Evolutionary conservation across 306 rosid genomes (phyloP).

Genomic region (Canavalia gladiata): DNA sequence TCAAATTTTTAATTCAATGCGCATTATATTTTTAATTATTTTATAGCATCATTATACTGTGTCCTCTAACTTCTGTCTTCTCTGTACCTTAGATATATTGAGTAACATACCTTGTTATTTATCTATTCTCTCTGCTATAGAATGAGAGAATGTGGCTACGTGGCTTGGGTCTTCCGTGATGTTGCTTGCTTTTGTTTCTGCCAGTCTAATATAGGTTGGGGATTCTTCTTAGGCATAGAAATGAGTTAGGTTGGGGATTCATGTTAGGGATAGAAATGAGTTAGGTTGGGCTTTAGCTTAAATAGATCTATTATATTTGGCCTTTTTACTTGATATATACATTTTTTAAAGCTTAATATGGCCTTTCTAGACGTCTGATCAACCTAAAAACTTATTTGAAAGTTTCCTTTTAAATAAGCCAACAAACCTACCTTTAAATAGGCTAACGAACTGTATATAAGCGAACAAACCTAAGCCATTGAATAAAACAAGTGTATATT

Average conservation of each 20-base stretch:
- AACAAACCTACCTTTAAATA: neutral
- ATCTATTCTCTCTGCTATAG: slow-evolving; percentile 22
- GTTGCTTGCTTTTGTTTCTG: slow-evolving; percentile 13
- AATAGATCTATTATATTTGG: neutral
- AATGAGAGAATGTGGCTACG: slow-evolving; percentile 11
- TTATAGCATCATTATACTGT: neutral
- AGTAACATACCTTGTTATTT: neutral
- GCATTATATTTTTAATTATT: neutral
- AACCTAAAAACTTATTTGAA: neutral
- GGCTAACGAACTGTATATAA: no score
- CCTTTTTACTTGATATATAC: no score
- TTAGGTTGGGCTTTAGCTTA: no score
- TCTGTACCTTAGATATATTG: neutral
- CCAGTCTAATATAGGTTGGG: neutral
- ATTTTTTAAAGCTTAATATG: no score
- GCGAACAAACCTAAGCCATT: no score
- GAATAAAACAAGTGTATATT: no score
- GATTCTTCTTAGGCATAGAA: no score
- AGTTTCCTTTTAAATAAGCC: neutral
- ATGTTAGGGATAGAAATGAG: no score
- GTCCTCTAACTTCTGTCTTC: slow-evolving; percentile 21
- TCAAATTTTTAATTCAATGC: neutral
- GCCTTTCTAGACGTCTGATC: neutral
- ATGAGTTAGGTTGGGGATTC: no score
- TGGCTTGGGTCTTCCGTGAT: neutral